Percentiles rank a stretch among this genome's conserved stretches.
These are phyloP conservation scores for Salix brachista DNA, from an alignment of 345 rosid genomes.

Conservation along the genomic window DNA sequence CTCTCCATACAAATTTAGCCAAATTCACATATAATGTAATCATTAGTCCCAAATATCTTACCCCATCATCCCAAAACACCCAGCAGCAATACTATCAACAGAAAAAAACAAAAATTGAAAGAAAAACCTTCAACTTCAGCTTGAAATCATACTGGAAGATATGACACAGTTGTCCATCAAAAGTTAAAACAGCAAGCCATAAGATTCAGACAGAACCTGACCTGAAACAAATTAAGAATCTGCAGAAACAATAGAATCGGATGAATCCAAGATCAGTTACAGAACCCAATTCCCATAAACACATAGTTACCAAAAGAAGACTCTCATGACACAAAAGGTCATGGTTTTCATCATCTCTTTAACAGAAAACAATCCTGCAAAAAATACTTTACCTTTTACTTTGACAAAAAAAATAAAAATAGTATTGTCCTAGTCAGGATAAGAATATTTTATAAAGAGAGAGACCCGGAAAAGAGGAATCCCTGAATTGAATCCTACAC, in stretches of 20 bases:
- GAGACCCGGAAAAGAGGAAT: neutral
- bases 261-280: slow-evolving; percentile 36
- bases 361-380: slow-evolving; percentile 25
- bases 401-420: neutral
- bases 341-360: slow-evolving; percentile 16
- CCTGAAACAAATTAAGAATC: slow-evolving; percentile 34
- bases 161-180: neutral
- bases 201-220: slow-evolving; percentile 13
- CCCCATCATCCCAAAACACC: neutral
- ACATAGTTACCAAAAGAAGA: slow-evolving; percentile 20
- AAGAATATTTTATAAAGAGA: slow-evolving; percentile 5
- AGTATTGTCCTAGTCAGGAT: neutral
- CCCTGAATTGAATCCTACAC: slow-evolving; percentile 36
- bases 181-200: neutral
- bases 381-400: neutral
- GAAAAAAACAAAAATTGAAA: neutral
- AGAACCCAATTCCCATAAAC: slow-evolving; percentile 28
- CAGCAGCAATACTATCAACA: neutral
- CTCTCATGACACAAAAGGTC: slow-evolving; percentile 7
- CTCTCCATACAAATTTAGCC: slow-evolving; percentile 1
- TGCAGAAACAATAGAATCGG: slow-evolving; percentile 37
- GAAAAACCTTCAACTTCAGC: neutral
- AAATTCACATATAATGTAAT: neutral
- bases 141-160: slow-evolving; percentile 2
- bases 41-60: slow-evolving; percentile 1